Evolutionary conservation across 2,329 filamentous ascomycete species (phyloP), one percentile per base, ranked within the genome.

Genomic region (Aspergillus neotritici): DNA sequence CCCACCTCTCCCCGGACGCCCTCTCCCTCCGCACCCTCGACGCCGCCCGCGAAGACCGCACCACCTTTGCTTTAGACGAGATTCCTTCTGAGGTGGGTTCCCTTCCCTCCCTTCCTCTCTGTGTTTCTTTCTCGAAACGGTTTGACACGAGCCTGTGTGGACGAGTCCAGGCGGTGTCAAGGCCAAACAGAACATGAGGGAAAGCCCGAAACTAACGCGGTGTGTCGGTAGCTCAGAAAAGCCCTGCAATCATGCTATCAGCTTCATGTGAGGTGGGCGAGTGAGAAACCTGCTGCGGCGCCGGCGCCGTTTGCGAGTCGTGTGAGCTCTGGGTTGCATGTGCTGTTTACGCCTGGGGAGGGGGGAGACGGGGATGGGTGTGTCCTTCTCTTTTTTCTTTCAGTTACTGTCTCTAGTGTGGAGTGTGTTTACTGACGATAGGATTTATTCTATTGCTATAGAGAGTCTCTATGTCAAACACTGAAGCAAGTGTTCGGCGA

Each of bases 181-280:
- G 5, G 5, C 7, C 10, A 11, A 28, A 15, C 40, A 15, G 10
- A 13, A 31, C 11, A 11, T 4, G 32, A 29, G 34, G 36, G 13
- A 34, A 30, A 10, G 11, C 2, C n/a, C 17, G 12, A 3, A 37
- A n/a, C 15, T 11, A 28, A n/a, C 11, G 8, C 8, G 17, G 15
- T 4, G 10, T 31, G 34, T n/a, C 11, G 36, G n/a, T 56, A 81
- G 78, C 64, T 93, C 12, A 76, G 74, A 46, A 65, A 74, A 17
- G 66, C 84, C 11, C 70, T 95, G 17, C 72, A 76, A 41, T 72
- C 78, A 55, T 80, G 78, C 50, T 78, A 84, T 55, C 82, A 88
- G 63, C 69, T 96, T 33, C 85, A 91, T 64, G 70, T 96, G 46
- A 80, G 85, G 61, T 95, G 89, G 87, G 76, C 79, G n/a, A 79